These are phyloP conservation scores for Ceratocystis albifundus DNA, from an alignment of 2,329 filamentous ascomycete genomes.

Conservation along the genomic window DNA sequence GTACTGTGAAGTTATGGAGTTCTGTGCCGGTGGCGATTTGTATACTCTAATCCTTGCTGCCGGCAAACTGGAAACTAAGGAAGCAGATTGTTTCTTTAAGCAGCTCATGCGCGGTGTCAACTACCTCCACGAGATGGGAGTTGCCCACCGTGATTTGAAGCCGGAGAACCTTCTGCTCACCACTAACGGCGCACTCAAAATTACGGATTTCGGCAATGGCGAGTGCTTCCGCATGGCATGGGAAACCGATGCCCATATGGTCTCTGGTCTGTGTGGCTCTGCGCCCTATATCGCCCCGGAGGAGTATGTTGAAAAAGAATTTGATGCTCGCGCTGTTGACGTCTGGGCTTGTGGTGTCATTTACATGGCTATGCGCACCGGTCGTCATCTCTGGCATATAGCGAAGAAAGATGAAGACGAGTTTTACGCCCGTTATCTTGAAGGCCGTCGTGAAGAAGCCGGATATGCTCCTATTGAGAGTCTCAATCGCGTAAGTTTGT, in stretches of 20 bases:
- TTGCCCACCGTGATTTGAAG: conserved; percentile 91
- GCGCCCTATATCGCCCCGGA: conserved; percentile 96
- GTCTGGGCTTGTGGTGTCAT: conserved; percentile 98
- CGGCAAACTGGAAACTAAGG: conserved; percentile 78
- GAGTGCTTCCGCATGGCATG: conserved; percentile 99
- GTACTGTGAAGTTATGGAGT: conserved; percentile 99
- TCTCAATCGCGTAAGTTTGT: conserved; percentile 67
- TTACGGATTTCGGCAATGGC: conserved; percentile 96
- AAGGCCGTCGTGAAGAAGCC: conserved; percentile 85
- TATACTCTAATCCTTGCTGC: conserved; percentile 87
- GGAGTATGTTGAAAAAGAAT: conserved; percentile 90
- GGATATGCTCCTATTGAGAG: conserved; percentile 96
- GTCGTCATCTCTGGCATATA: conserved; percentile 90
- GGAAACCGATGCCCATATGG: conserved; percentile 98
- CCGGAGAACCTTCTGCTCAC: conserved; percentile 93
- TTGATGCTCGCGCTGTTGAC: conserved; percentile 93
- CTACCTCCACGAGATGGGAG: conserved; percentile 99
- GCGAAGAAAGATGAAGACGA: conserved; percentile 95
- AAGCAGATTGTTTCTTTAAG: conserved; percentile 98
- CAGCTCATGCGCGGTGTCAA: conserved; percentile 98
- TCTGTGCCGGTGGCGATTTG: conserved; percentile 88
- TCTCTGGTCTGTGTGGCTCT: conserved; percentile 87
- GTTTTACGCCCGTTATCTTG: conserved; percentile 88
- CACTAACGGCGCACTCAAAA: conserved; percentile 84
- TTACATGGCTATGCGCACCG: conserved; percentile 99